Conservation (phyloP, 1,139 yeast species). For the Blastobotrys elegans region DNA sequence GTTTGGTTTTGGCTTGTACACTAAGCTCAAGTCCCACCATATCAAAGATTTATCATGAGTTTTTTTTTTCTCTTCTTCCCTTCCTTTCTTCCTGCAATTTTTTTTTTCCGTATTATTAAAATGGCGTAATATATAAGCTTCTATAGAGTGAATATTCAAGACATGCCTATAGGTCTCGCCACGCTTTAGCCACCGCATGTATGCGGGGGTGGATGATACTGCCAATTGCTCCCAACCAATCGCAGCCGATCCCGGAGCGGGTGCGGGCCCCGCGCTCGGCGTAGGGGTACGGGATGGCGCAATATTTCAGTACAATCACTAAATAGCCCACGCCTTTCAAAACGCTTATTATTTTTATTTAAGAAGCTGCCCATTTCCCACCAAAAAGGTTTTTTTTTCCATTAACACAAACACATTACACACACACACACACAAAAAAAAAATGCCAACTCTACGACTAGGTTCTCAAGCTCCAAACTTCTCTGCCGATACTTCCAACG, state of each 20-base stretch:
- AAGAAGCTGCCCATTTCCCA: no score
- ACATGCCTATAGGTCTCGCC: no score
- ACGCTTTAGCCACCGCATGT: conserved; percentile 6
- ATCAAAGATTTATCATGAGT: conserved; percentile 22
- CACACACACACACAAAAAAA: not conserved
- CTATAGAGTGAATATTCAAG: no score
- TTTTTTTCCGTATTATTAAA: not conserved
- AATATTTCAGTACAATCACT: not conserved
- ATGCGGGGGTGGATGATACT: no score
- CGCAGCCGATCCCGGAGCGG: no score
- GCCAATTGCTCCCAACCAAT: no score
- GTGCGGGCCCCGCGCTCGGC: not conserved
- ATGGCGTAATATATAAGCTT: not conserved
- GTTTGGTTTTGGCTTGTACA: conserved; percentile 34
- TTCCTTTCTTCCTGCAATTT: not conserved
- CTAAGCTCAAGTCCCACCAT: conserved; percentile 37
- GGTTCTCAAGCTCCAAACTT: conserved; percentile 82
- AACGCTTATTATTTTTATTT: no score
- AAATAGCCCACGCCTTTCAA: not conserved
- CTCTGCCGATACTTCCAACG: conserved; percentile 66
- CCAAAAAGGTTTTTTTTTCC: no score
- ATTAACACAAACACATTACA: not conserved
- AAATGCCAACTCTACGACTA: conserved; percentile 35
- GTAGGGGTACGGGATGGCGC: not conserved
- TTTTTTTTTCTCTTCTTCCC: not conserved